Base-by-base conservation (phyloP, 2,329 filamentous ascomycete species). In the Penicillium glabrum region DNA sequence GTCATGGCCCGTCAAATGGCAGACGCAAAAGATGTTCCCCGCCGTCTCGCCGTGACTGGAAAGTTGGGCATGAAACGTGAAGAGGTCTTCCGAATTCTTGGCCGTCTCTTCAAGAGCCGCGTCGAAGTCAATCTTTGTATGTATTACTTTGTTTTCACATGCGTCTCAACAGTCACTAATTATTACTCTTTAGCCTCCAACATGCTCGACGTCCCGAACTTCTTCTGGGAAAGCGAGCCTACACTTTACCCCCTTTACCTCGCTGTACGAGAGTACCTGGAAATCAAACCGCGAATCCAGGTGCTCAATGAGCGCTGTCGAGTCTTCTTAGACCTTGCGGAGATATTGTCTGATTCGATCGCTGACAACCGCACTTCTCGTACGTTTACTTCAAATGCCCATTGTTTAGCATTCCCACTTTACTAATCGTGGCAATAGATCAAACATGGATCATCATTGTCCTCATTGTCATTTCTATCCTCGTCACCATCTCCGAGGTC, bases 371-470 rank as follows among this genome's bases (percentile, higher is more conserved):
- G 96, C 74, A 98, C 97, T 89, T 96, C 91, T 65, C 83, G 83
- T 77, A 76, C 60, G 75, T 69, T 33, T 43, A 54, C 39, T 23
- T 37, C 16, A 5, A 16, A 44, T 35, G 7, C 2, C 37, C 9
- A 21, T 41, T 24, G 16, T 14, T 46, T 24, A 41, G 1, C 9
- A 29, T 44, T 33, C 5, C 26, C 54, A 11, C 39, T 46, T 47
- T 43, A 61, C 47, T 56, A 49, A 26, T 39, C 3, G 7, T 16
- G 54, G 27, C 43, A 29, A 52, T n/a, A 80, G 79, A 84, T 63
- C 96, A 97, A 72, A 99, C 95, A 1, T 98, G 93, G 93, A 98
- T 99, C 74, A 89, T 98, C 74, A 99, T 99, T 68, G 83, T 96
- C 46, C 84, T 99, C 46, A 99, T 99, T 70, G 76, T 96, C 46